Evolutionary conservation across 1,139 yeast species (phyloP).

Genomic region (Kodamaea fungicola): DNA sequence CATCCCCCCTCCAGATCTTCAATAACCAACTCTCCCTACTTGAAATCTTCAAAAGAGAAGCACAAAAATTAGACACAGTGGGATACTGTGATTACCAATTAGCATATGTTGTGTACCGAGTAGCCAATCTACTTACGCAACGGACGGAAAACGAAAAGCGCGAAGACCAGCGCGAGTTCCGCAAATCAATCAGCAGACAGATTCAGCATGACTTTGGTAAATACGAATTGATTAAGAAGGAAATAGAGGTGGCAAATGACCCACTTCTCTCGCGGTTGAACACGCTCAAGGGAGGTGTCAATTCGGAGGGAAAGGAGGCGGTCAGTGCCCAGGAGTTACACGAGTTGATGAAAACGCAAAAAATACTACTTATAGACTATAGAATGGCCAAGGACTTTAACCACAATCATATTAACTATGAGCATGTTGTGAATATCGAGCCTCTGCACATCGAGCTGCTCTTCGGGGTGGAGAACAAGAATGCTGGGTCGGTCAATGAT

Average conservation of each 20-base stretch:
- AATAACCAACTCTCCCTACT: slow-evolving; percentile 26
- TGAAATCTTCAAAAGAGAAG: slow-evolving; percentile 34
- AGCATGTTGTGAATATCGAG: slow-evolving; percentile 64
- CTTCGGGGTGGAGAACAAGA: slow-evolving; percentile 18
- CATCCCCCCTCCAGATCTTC: slow-evolving; percentile 3
- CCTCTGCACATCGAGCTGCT: slow-evolving; percentile 46
- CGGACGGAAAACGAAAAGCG: slow-evolving; percentile 13
- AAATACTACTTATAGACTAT: slow-evolving; percentile 59
- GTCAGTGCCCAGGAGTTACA: slow-evolving; percentile 26
- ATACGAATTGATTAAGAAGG: slow-evolving; percentile 8
- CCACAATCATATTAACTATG: slow-evolving; percentile 54
- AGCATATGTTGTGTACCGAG: slow-evolving; percentile 27
- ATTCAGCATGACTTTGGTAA: slow-evolving; percentile 16
- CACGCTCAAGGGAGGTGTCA: slow-evolving; percentile 8
- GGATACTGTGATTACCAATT: slow-evolving; percentile 41
- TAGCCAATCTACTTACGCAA: slow-evolving; percentile 15
- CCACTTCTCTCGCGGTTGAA: slow-evolving; percentile 15
- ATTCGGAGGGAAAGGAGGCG: slow-evolving; percentile 20
- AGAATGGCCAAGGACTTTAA: slow-evolving; percentile 58
- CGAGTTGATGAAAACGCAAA: slow-evolving; percentile 11
- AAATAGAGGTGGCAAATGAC: slow-evolving; percentile 9
- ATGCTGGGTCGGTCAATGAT: slow-evolving; percentile 44
- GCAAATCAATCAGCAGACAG: slow-evolving; percentile 19
- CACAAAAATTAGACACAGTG: slow-evolving; percentile 20
- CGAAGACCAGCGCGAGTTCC: slow-evolving; percentile 18